Conservation (phyloP, 257 asterid species). For the Orobanche coerulescens region DNA sequence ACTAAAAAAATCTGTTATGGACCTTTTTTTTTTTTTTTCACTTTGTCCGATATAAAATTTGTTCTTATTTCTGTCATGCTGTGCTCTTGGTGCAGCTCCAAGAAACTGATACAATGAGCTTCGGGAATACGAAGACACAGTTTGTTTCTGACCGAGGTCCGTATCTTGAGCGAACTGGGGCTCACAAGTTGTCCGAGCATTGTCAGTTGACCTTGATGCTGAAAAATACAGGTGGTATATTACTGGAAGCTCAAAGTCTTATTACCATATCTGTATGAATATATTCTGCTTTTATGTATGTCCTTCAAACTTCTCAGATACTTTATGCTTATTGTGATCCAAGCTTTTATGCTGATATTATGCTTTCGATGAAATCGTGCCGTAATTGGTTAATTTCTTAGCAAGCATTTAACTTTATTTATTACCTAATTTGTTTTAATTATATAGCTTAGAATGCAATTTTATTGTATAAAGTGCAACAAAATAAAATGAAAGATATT, state of each 20-base stretch:
- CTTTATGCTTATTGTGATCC: too few species aligned
- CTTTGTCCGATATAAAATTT: neutral
- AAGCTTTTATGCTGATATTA: too few species aligned
- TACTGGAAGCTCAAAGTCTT: neutral
- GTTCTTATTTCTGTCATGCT: neutral
- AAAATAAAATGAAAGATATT: too few species aligned
- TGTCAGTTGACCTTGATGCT: neutral
- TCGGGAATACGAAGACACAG: neutral
- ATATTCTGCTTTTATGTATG: neutral
- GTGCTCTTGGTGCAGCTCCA: slow-evolving; percentile 57
- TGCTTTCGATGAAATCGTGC: too few species aligned
- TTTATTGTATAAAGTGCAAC: too few species aligned
- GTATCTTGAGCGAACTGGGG: neutral
- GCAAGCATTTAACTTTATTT: too few species aligned
- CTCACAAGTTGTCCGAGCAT: neutral
- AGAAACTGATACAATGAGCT: slow-evolving; percentile 31
- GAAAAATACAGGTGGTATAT: neutral
- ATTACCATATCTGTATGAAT: neutral
- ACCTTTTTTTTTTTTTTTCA: neutral
- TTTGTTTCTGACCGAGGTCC: neutral
- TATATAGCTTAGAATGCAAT: too few species aligned
- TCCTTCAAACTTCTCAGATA: too few species aligned
- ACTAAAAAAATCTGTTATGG: neutral
- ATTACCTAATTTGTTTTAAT: too few species aligned
- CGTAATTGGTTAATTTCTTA: too few species aligned